These are phyloP conservation scores for Erigeron philadelphicus DNA, from an alignment of 140 eudicot genomes.

Conservation along the genomic window DNA sequence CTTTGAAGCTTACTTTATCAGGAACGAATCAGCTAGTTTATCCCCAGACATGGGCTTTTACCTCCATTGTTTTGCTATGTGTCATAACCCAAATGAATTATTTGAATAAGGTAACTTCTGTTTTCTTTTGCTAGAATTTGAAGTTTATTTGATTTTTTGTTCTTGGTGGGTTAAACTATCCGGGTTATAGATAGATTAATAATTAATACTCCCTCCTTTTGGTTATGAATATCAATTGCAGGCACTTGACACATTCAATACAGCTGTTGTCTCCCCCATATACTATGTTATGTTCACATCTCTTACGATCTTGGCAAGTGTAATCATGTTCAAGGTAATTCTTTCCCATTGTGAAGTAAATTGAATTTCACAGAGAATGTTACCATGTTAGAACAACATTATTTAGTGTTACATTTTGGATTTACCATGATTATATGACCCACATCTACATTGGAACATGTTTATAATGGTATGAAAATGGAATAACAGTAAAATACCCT, in stretches of 20 bases:
- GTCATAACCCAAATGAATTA: slow-evolving; percentile 91
- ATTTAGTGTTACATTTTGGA: background rate
- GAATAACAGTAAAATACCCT: background rate
- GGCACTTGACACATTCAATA: slow-evolving; percentile 98
- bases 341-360: slow-evolving; percentile 16
- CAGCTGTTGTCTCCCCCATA: slow-evolving; percentile 95
- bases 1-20: slow-evolving; percentile 86
- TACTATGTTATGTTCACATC: slow-evolving; percentile 96
- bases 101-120: slow-evolving; percentile 63
- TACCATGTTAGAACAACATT: slow-evolving; percentile 6
- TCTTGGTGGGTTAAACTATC: background rate
- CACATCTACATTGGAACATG: background rate
- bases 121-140: slow-evolving; percentile 12
- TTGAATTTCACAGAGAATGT: slow-evolving; percentile 4
- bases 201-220: background rate
- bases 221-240: slow-evolving; percentile 35
- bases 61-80: slow-evolving; percentile 55
- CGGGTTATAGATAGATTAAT: background rate
- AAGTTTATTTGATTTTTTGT: slow-evolving; percentile 2
- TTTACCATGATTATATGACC: background rate
- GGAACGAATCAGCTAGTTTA: slow-evolving; percentile 86
- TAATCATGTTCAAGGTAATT: slow-evolving; percentile 96
- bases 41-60: slow-evolving; percentile 96
- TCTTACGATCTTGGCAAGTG: slow-evolving; percentile 90
- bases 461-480: background rate